phyloP scores from a whole-genome alignment of 2,329 filamentous ascomycete genomes.

The Escovopsis weberi region DNA sequence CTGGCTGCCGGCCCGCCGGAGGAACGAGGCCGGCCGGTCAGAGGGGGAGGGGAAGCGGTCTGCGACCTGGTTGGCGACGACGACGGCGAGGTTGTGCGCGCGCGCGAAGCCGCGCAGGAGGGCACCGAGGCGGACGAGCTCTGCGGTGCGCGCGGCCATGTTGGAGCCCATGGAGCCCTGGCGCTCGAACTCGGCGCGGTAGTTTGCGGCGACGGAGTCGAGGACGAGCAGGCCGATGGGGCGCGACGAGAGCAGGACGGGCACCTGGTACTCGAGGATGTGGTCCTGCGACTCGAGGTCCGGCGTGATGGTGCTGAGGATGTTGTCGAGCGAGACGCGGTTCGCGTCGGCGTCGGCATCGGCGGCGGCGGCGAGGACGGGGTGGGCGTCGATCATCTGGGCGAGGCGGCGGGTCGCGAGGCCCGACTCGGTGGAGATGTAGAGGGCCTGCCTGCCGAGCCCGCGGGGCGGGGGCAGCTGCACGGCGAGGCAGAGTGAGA shows the following conservation, averaged over 20 bases:
- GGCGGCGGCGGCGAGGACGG: constrained; percentile 31
- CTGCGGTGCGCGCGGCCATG: constrained; percentile 61
- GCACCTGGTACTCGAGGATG: constrained; percentile 84
- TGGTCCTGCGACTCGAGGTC: constrained; percentile 93
- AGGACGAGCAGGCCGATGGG: constrained; percentile 70
- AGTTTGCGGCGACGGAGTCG: constrained; percentile 91
- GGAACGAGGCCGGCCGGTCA: not conserved
- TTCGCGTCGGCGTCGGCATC: constrained; percentile 21
- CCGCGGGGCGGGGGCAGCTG: constrained; percentile 67
- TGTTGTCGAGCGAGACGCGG: constrained; percentile 47
- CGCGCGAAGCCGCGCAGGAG: constrained; percentile 63
- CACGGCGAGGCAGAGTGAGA: constrained; percentile 68
- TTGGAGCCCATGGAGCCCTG: constrained; percentile 32
- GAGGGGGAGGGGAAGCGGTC: constrained; percentile 51
- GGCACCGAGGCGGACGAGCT: constrained; percentile 64
- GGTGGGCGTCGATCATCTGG: constrained; percentile 61
- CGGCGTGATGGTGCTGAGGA: constrained; percentile 69
- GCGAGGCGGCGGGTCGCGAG: constrained; percentile 68
- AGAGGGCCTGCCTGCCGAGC: constrained; percentile 61
- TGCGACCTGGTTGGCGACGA: constrained; percentile 90
- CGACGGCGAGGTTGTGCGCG: constrained; percentile 62
- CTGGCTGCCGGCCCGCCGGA: too few species aligned
- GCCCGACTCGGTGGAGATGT: constrained; percentile 84
- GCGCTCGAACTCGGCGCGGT: constrained; percentile 75
- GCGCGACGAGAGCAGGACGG: constrained; percentile 63